Base-by-base conservation (phyloP, 2,329 filamentous ascomycete species). In the Epichloe coenophiala region DNA sequence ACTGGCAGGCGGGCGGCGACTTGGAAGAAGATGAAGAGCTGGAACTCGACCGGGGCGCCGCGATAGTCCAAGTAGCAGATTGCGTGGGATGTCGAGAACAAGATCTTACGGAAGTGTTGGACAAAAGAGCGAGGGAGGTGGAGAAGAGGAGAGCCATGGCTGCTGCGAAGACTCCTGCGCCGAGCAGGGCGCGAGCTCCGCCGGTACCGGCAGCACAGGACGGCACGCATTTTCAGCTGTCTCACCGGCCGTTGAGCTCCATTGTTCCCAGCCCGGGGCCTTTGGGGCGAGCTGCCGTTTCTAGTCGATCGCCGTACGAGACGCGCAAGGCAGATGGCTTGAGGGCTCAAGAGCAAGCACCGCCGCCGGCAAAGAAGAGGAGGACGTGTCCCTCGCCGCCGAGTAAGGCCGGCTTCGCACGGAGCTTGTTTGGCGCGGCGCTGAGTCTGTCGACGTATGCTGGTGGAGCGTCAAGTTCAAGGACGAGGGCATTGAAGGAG, bases 21-120 rank as follows among this genome's bases (percentile, higher is more conserved):
- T 70, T 95, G 21, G 78, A 78, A 36, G 86, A 93, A 53, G 90
- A 89, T 5, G 87, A 95, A 54, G 88, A 95, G 65, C 64, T 96
- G 48, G 75, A 81, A 51, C 71, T 96, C 48, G 88, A 95, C 58
- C 78, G 82, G 47, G 84, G 83, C 45, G 80, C 80, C 1, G 77
- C 86, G 31, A 75, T 94, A 52, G 84, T 96, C 11, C 82, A 95
- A 65, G 87, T 95, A 2, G 78, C 78, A 23, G 88, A 95, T 51
- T 78, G 76, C 39, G 71, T 86, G n/a, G 86, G 83, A 7, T 77
- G 74, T 36, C 81, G 77, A 2, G 77, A 91, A 57, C 89, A 91
- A 47, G 88, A 96, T 59, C 64, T 96, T 27, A 81, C 84, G 0
- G 81, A 83, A 31, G 66, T 96, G 31, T 69, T 93, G 44, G 83